Conservation (phyloP, 345 rosid species). For the Arabidopsis arenosa region DNA sequence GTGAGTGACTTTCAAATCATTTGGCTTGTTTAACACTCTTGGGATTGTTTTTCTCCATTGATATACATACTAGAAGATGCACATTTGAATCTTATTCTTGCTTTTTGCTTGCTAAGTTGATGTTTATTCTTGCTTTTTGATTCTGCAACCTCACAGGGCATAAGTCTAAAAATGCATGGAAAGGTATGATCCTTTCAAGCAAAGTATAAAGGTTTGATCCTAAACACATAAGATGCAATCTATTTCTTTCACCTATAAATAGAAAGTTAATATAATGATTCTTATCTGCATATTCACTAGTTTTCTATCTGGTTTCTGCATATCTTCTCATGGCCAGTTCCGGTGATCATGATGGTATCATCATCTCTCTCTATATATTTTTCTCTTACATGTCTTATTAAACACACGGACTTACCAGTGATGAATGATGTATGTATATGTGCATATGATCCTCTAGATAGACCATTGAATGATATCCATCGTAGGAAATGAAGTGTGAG, state of each 20-base stretch:
- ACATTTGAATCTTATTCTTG: neutral
- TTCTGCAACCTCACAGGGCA: constrained; percentile 35
- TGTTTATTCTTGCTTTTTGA: constrained; percentile 43
- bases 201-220: constrained; percentile 38
- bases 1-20: neutral
- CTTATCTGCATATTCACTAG: constrained; percentile 18
- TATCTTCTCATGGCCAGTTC: constrained; percentile 40
- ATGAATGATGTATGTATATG: neutral
- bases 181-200: constrained; percentile 28
- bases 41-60: constrained; percentile 10
- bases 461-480: too few relatives aligned
- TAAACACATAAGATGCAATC: neutral
- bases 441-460: neutral
- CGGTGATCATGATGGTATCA: constrained; percentile 44
- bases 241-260: constrained; percentile 17
- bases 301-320: constrained; percentile 24
- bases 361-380: neutral
- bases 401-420: neutral
- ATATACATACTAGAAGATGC: neutral
- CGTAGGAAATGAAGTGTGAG: too few relatives aligned
- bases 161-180: constrained; percentile 22
- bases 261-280: neutral
- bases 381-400: neutral
- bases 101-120: constrained; percentile 4
- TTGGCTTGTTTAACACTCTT: neutral